Evolutionary conservation across 768 basidiomycete species (phyloP).

Genomic region (Thelephora aurantiotincta): DNA sequence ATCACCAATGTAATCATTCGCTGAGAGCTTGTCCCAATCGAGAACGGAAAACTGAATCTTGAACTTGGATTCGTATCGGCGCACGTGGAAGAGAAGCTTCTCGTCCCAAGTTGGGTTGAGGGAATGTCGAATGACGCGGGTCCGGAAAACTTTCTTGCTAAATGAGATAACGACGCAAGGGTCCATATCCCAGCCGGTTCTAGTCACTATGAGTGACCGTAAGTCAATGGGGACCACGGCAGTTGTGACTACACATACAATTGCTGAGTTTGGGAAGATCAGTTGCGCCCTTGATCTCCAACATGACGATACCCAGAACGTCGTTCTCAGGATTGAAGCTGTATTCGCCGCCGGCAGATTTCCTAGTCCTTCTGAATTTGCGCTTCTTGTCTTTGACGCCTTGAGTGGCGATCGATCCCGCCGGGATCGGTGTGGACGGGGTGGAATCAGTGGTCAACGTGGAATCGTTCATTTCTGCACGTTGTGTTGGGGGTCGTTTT

Average conservation of each 20-base stretch:
- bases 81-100: conserved; percentile 90
- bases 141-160: conserved; percentile 93
- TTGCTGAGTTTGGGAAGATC: conserved; percentile 82
- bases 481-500: not conserved
- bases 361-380: conserved; percentile 27
- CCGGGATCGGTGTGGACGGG: conserved; percentile 11
- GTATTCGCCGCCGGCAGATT: conserved; percentile 20
- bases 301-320: conserved; percentile 86
- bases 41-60: conserved; percentile 71
- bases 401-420: conserved; percentile 16
- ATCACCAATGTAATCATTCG: conserved; percentile 84
- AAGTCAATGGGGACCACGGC: not conserved
- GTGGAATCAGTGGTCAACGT: conserved; percentile 13
- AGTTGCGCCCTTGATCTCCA: conserved; percentile 75
- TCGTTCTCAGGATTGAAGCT: conserved; percentile 64
- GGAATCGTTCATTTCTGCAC: conserved; percentile 4
- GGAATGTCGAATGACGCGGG: conserved; percentile 74
- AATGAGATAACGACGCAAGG: conserved; percentile 94
- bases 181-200: conserved; percentile 92
- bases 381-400: conserved; percentile 20
- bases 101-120: conserved; percentile 89
- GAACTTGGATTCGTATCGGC: conserved; percentile 71
- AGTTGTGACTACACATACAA: conserved; percentile 35
- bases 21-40: conserved; percentile 92
- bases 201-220: conserved; percentile 40